Evolutionary conservation across 75 land plant genomes (phyloP), one percentile per base, ranked within the genome.

Genomic region (Chamaecyparis obtusa): DNA sequence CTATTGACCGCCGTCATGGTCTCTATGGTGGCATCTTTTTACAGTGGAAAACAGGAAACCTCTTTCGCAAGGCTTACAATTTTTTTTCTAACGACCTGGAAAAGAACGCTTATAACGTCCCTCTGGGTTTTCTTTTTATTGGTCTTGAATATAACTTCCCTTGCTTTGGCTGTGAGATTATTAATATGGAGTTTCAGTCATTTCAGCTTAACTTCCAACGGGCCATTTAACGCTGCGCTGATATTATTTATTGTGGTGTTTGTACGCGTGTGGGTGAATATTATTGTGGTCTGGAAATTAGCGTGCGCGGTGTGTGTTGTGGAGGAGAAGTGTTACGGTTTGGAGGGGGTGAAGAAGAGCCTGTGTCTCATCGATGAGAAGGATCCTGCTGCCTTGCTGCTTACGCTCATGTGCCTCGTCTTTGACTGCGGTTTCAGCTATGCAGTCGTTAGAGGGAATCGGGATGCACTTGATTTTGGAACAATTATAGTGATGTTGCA

Each of bases 281-380:
- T 96, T 60, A 88, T 76, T 88, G 78, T 91, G 14, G 78, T 96
- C 11, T 96, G 95, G 95, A 92, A 93, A 8, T 86, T 97, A 49
- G 96, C 98, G 6, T 87, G 94, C 86, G 98, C 95, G 32, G 88
- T 97, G 11, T 90, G 96, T 0, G 98, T 96, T 27, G 86, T 97
- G 39, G 48, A 90, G 74, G 98, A 97, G 86, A 95, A 95, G 41
- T 21, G 43, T 10, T 89, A 87, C 43, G 99, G 98, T 14, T 24
- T 96, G 41, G 85, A 54, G 7, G 98, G 96, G 36, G 78, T 97
- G 90, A 86, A 55, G 87, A 96, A 94, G 89, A 94, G 95, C 85
- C 71, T 48, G 83, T 39, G 17, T 3, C 87, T 97, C 46, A 88
- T 97, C 39, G 93, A 90, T 71, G 99, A 98, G 10, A 97, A 96